phyloP scores from a whole-genome alignment of 352 stramenopile species.

The Phytophthora citrophthora region DNA sequence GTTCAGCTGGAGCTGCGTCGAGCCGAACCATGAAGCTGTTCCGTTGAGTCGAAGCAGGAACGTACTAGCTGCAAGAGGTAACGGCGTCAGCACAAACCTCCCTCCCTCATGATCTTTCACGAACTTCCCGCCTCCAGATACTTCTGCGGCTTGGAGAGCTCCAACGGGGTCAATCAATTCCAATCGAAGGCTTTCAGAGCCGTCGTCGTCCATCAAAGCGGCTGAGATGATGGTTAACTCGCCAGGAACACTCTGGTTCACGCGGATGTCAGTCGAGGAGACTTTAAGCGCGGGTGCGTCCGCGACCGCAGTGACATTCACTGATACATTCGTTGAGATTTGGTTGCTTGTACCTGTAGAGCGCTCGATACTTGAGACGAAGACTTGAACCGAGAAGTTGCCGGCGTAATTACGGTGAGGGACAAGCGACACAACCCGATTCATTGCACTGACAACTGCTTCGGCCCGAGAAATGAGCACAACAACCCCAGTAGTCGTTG shows the following conservation, averaged over 20 bases:
- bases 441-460: slow-evolving; percentile 11
- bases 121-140: slow-evolving; percentile 25
- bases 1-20: slow-evolving; percentile 33
- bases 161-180: slow-evolving; percentile 32
- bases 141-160: slow-evolving; percentile 32
- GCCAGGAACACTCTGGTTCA: slow-evolving; percentile 43
- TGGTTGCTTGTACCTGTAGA: slow-evolving; percentile 29
- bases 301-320: slow-evolving; percentile 40
- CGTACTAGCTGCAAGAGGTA: slow-evolving; percentile 17
- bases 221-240: slow-evolving; percentile 41
- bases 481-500: slow-evolving; percentile 13
- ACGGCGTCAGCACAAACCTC: slow-evolving; percentile 33
- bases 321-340: slow-evolving; percentile 27
- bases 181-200: slow-evolving; percentile 48
- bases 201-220: slow-evolving; percentile 43
- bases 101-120: slow-evolving; percentile 22
- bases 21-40: slow-evolving; percentile 43
- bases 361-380: slow-evolving; percentile 35
- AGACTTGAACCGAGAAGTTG: slow-evolving; percentile 37
- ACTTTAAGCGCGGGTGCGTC: slow-evolving; percentile 42
- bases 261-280: slow-evolving; percentile 16
- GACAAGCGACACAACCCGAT: slow-evolving; percentile 36
- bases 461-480: slow-evolving; percentile 27
- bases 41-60: slow-evolving; percentile 39
- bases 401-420: slow-evolving; percentile 49